Evolutionary conservation across 2,329 filamentous ascomycete genomes (phyloP).

Genomic region (Pyrenochaeta sp.): DNA sequence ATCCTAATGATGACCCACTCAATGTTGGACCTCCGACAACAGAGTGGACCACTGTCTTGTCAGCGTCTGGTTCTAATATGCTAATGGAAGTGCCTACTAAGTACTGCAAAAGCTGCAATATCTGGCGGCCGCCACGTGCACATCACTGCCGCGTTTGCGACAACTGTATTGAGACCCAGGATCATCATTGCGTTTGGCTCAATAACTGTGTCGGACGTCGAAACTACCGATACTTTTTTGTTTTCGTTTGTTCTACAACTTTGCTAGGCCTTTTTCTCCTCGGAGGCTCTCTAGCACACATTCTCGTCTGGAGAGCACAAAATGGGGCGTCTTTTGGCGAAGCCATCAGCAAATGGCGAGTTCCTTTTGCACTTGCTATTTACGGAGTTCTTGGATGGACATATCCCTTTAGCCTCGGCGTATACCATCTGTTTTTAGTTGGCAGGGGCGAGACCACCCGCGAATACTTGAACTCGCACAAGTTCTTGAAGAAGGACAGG

Average conservation of each 20-base stretch:
- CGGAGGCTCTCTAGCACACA: constrained; percentile 79
- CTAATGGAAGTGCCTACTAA: constrained; percentile 99
- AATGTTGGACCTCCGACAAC: constrained; percentile 83
- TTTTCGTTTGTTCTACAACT: constrained; percentile 83
- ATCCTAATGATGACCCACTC: constrained; percentile 80
- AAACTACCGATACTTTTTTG: constrained; percentile 98
- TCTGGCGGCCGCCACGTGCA: constrained; percentile 94
- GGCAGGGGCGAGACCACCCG: constrained; percentile 91
- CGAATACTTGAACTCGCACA: constrained; percentile 95
- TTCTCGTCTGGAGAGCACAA: constrained; percentile 73
- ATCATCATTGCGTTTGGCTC: constrained; percentile 98
- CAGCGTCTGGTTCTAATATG: constrained; percentile 74
- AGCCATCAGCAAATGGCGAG: constrained; percentile 74
- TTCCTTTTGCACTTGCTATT: constrained; percentile 87
- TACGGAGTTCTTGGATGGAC: constrained; percentile 77
- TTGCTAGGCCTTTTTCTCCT: constrained; percentile 79
- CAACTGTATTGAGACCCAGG: constrained; percentile 95
- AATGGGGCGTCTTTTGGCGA: constrained; percentile 71
- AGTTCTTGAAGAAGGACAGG: constrained; percentile 89
- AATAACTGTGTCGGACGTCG: constrained; percentile 97
- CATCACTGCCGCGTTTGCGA: constrained; percentile 98
- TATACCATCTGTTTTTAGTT: constrained; percentile 92
- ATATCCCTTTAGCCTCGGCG: constrained; percentile 84
- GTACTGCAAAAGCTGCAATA: constrained; percentile 96
- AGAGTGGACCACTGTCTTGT: constrained; percentile 92